phyloP scores from a whole-genome alignment of 352 stramenopile species.

The Paralagenidium karlingii region DNA sequence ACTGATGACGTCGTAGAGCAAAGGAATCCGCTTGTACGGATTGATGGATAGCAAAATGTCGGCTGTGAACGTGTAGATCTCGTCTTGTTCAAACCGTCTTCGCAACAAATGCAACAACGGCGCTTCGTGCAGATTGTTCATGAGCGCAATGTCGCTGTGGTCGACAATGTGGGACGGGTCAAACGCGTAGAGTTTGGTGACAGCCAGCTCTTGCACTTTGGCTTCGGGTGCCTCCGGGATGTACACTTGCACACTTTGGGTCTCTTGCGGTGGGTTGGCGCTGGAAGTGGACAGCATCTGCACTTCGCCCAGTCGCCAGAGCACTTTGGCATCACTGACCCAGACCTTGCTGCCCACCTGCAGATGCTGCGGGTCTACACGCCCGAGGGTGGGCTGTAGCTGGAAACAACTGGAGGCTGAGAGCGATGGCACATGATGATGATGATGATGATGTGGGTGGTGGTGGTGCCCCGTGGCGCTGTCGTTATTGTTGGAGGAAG shows the following conservation, averaged over 20 bases:
- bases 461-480: no score
- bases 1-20: conserved; percentile 65
- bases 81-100: conserved; percentile 62
- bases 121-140: conserved; percentile 87
- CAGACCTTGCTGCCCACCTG: conserved; percentile 51
- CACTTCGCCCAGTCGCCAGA: conserved; percentile 74
- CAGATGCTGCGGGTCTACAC: conserved; percentile 34
- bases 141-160: conserved; percentile 71
- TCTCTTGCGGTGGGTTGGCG: conserved; percentile 15
- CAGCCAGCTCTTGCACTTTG: conserved; percentile 31
- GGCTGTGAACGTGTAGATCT: conserved; percentile 82
- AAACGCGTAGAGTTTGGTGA: conserved; percentile 57
- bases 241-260: conserved; percentile 29
- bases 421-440: no score
- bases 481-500: no score
- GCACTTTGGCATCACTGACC: conserved; percentile 55
- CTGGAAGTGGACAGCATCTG: conserved; percentile 12
- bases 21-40: conserved; percentile 77
- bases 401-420: no score
- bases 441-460: no score
- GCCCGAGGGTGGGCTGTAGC: conserved; percentile 25
- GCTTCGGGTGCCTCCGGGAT: conserved; percentile 34
- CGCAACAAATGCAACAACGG: conserved; percentile 66
- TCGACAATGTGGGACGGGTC: conserved; percentile 78
- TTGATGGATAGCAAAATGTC: conserved; percentile 80